phyloP scores from a whole-genome alignment of 495 filamentous ascomycete genomes.

The Xylaria intraflava region DNA sequence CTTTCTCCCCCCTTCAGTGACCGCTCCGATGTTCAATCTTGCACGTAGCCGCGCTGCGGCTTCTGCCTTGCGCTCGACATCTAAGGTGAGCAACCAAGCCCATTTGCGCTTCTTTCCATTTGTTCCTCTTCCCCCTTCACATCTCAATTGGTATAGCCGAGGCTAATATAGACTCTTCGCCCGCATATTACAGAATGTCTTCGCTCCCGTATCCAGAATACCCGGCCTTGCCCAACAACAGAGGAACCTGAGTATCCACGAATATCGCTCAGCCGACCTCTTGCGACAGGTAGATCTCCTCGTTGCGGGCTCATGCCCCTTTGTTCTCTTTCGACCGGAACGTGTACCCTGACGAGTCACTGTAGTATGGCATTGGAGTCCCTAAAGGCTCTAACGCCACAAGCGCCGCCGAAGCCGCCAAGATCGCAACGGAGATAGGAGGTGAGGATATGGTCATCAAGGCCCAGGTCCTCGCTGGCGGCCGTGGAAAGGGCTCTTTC shows the following conservation, averaged over 20 bases:
- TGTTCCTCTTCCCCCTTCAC: too few species aligned
- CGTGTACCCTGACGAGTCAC: conserved; percentile 20
- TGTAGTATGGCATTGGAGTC: conserved; percentile 87
- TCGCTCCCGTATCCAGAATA: conserved; percentile 38
- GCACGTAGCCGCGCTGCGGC: conserved; percentile 44
- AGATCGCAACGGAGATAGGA: conserved; percentile 79
- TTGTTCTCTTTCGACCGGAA: conserved; percentile 15
- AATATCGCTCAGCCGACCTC: conserved; percentile 89
- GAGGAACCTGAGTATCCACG: conserved; percentile 89
- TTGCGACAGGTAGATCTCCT: conserved; percentile 63
- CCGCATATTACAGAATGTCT: conserved; percentile 17
- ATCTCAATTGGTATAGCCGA: neutral
- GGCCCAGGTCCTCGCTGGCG: conserved; percentile 96
- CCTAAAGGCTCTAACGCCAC: conserved; percentile 81
- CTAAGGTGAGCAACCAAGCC: conserved; percentile 36
- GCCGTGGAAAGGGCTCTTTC: conserved; percentile 93
- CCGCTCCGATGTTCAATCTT: conserved; percentile 39
- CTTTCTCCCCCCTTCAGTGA: neutral
- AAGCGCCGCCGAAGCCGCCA: conserved; percentile 80
- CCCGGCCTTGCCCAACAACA: conserved; percentile 54
- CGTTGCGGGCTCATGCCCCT: neutral
- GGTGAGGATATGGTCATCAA: conserved; percentile 99
- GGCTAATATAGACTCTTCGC: conserved; percentile 6
- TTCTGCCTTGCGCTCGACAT: conserved; percentile 36
- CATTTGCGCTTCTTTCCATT: conserved; percentile 7